A percentile compares a stretch with the other conserved stretches of the same genome.
phyloP scores from a whole-genome alignment of 768 basidiomycete genomes.

The Cyclocybe cylindracea region DNA sequence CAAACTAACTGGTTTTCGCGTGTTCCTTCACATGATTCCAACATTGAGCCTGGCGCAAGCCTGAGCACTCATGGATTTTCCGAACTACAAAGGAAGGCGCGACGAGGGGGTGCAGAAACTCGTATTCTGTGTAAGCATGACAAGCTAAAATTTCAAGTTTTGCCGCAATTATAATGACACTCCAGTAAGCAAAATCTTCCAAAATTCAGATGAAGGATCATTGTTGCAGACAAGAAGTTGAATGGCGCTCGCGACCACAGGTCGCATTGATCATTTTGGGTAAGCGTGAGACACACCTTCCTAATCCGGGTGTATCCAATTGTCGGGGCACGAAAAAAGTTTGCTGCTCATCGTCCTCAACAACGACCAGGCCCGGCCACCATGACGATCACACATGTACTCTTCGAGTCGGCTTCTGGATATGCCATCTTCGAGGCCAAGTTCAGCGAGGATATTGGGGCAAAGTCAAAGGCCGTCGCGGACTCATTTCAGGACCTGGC shows the following conservation, averaged over 20 bases:
- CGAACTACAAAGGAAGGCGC: too few relatives aligned
- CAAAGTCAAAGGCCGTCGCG: conserved; percentile 77
- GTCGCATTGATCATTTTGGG: conserved; percentile 1
- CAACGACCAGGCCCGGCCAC: conserved; percentile 32
- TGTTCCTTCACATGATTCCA: too few relatives aligned
- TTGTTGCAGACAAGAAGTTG: too few relatives aligned
- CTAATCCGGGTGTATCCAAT: conserved; percentile 7
- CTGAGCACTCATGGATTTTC: too few relatives aligned
- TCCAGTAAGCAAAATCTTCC: too few relatives aligned
- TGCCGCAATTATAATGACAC: too few relatives aligned
- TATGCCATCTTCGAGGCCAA: conserved; percentile 92
- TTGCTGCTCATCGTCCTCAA: conserved; percentile 30
- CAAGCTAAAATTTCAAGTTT: too few relatives aligned
- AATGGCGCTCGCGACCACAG: background rate
- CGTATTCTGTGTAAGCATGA: too few relatives aligned
- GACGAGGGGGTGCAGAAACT: too few relatives aligned
- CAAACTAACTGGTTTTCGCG: too few relatives aligned
- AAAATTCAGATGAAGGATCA: too few relatives aligned
- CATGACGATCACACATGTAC: conserved; percentile 83
- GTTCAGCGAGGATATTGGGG: conserved; percentile 84
- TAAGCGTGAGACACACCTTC: conserved; percentile 8
- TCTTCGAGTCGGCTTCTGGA: conserved; percentile 93
- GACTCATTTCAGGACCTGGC: conserved; percentile 83
- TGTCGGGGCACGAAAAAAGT: conserved; percentile 28
- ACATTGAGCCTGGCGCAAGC: too few relatives aligned